Evolutionary conservation across 805 yeast species (phyloP), one percentile per base, ranked within the genome.

Genomic region (Pichia heedii): DNA sequence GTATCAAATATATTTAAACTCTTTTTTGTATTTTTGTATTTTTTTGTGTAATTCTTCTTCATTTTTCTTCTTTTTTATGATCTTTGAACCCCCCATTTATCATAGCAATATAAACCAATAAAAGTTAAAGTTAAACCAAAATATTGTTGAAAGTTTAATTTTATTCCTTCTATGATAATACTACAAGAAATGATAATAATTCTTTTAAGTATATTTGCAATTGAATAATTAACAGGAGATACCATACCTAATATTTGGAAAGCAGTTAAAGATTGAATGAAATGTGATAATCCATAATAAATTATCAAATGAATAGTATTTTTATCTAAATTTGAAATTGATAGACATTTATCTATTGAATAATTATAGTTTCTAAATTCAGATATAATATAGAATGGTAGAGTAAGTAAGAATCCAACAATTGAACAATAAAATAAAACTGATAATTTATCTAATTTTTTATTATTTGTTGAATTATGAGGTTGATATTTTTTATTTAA

Each of bases 171-270:
- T 70, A 82, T 73, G 2, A 79, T 43, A 45, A 84, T 73, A 1
- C 88, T 80, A 49, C 77, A 75, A 20, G 76, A 61, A 43, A 84
- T 84, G 38, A 83, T 81, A 24, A 80, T 76, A 44, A 84, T 83
- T 54, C 90, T 67, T 54, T 84, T 84, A 62, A 82, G 59, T 40
- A 84, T 83, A 58, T 80, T 84, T 26, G 89, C 93, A 55, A 84
- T 80, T 34, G 87, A 79, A 60, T 84, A 84, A 56, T 81, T 81
- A 38, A 84, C 82, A 4, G 93, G 84, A n/a, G 81, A 71, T 21
- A 83, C 70, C 52, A 73, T 57, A 2, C 90, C 90, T 50, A 84
- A 70, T 37, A 84, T 71, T 58, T 81, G 88, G 60, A 84, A 84
- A 22, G 90, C 90, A 39, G 83, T 60, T 57, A 84, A 69, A 3